Evolutionary conservation across 805 yeast genomes (phyloP).

Genomic region (Starmera quercuum): DNA sequence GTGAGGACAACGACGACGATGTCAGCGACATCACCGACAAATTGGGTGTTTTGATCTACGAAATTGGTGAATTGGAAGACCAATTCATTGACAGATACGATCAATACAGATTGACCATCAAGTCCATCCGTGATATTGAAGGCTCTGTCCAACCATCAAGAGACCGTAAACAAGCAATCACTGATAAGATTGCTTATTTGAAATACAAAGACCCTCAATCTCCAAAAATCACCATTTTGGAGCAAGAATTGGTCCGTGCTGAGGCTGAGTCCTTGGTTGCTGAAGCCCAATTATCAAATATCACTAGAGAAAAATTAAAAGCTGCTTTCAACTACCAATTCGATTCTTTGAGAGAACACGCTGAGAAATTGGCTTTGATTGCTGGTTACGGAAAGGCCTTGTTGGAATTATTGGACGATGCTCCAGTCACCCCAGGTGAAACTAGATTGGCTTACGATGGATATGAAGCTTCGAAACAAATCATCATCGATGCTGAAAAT

Average conservation of each 20-base stretch:
- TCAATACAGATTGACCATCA: constrained; percentile 76
- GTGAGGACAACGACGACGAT: constrained; percentile 80
- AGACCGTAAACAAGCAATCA: constrained; percentile 78
- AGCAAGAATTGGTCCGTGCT: constrained; percentile 85
- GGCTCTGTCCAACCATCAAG: constrained; percentile 83
- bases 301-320: constrained; percentile 80
- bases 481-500: constrained; percentile 77
- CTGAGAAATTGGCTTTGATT: constrained; percentile 79
- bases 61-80: constrained; percentile 81
- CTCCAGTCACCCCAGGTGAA: constrained; percentile 89
- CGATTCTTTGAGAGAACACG: constrained; percentile 77
- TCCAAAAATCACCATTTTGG: constrained; percentile 69
- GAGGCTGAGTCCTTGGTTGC: constrained; percentile 90
- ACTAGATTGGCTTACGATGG: constrained; percentile 87
- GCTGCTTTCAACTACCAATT: constrained; percentile 80
- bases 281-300: constrained; percentile 84
- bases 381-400: constrained; percentile 89
- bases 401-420: constrained; percentile 73
- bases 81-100: constrained; percentile 82
- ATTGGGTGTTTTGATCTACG: constrained; percentile 74
- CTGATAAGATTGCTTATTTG: constrained; percentile 77
- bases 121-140: constrained; percentile 77
- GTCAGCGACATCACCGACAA: constrained; percentile 83
- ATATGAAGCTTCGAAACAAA: constrained; percentile 82
- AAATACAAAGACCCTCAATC: constrained; percentile 83